Evolutionary conservation across 78 protist species (phyloP).

Genomic region (Planoprotostelium fungivorum): DNA sequence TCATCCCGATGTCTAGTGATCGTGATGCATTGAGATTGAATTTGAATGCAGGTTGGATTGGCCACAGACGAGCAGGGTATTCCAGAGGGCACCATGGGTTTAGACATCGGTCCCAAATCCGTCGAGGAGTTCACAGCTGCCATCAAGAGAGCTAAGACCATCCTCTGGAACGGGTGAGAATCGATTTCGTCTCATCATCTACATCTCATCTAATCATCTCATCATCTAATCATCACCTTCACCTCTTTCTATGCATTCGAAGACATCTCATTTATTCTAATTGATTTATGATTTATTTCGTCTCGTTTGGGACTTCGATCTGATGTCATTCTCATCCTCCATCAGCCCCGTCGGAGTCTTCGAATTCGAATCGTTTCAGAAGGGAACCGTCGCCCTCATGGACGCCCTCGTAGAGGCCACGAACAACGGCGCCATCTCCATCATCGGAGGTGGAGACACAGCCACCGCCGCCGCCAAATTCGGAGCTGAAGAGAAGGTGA

Average conservation of each 20-base stretch:
- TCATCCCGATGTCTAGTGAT: not conserved
- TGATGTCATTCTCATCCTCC: not conserved
- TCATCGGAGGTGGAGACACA: slow-evolving; percentile 99
- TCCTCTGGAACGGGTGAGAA: slow-evolving; percentile 95
- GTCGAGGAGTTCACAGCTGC: slow-evolving; percentile 40
- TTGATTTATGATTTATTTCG: not conserved
- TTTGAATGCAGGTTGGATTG: not conserved
- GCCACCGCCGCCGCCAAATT: slow-evolving; percentile 88
- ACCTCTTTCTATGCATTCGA: too few species aligned
- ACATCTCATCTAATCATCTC: not conserved
- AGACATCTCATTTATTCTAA: too few species aligned
- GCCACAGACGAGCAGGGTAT: slow-evolving; percentile 80
- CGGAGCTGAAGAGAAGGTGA: slow-evolving; percentile 79
- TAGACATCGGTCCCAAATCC: slow-evolving; percentile 97
- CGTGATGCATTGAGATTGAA: not conserved
- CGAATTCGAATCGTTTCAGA: slow-evolving; percentile 85
- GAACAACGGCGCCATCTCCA: slow-evolving; percentile 75
- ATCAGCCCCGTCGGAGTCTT: slow-evolving; percentile 95
- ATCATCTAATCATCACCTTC: too few species aligned
- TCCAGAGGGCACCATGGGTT: slow-evolving; percentile 96
- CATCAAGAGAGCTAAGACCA: slow-evolving; percentile 67
- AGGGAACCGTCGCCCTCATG: slow-evolving; percentile 83
- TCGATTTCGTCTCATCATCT: not conserved
- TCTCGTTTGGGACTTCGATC: not conserved
- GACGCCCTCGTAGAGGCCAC: slow-evolving; percentile 83